A percentile compares a stretch with the other conserved stretches of the same genome.
Conservation (phyloP, 192 early-diverging fungal genomes). For the Coemansia aciculifera region DNA sequence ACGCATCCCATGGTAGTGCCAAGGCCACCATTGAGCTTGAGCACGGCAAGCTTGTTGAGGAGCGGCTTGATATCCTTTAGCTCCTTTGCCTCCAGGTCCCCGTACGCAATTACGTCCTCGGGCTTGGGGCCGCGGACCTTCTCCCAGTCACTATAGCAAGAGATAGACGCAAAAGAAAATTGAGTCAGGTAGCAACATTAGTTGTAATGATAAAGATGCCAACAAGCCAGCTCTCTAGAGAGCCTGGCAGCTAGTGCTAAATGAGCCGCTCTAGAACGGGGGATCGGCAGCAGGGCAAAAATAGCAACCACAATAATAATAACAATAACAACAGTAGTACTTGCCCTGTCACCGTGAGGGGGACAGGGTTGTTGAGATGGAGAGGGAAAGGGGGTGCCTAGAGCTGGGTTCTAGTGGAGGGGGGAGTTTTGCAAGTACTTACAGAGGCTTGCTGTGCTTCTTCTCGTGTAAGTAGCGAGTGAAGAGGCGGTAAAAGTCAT, state of each 20-base stretch:
- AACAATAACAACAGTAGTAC: neutral
- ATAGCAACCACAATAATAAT: neutral
- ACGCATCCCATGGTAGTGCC: constrained; percentile 99
- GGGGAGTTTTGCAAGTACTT: constrained; percentile 23
- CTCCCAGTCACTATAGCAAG: constrained; percentile 85
- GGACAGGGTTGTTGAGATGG: neutral
- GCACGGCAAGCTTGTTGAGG: constrained; percentile 90
- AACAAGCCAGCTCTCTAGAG: neutral
- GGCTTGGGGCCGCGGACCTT: constrained; percentile 89
- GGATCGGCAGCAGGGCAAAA: constrained; percentile 7
- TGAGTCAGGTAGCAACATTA: neutral
- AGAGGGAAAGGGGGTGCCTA: neutral
- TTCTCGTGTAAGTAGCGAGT: constrained; percentile 82
- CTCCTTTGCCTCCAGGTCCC: constrained; percentile 58
- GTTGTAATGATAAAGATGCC: neutral
- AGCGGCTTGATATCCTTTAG: constrained; percentile 55
- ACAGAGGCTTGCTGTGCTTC: constrained; percentile 57
- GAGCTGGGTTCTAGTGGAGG: neutral
- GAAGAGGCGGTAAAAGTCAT: constrained; percentile 81
- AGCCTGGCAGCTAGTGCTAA: neutral
- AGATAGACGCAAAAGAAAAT: neutral
- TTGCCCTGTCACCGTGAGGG: neutral
- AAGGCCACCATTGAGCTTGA: constrained; percentile 99
- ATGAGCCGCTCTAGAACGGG: neutral
- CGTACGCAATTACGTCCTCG: constrained; percentile 86